Percentiles rank a stretch among this genome's conserved stretches.
Conservation (phyloP, 371 early-diverging fungal genomes). For the Synchytrium microbalum region DNA sequence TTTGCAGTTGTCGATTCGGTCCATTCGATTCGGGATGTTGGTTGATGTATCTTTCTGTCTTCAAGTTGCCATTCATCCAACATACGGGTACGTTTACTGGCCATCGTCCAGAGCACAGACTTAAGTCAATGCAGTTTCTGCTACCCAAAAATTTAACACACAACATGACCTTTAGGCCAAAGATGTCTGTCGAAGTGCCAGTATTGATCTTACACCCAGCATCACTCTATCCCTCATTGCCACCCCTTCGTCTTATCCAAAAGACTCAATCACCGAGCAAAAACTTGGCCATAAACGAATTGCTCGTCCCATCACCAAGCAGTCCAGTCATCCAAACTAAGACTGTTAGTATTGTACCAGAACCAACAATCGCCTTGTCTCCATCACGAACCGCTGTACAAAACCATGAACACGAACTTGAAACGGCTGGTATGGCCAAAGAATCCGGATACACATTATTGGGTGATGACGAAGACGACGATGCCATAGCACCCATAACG, state of each 20-base stretch:
- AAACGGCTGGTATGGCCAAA: neutral
- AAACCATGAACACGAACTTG: neutral
- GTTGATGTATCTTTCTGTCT: slow-evolving; percentile 37
- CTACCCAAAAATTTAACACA: neutral
- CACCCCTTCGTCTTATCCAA: neutral
- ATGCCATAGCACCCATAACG: neutral
- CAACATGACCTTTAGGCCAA: slow-evolving; percentile 2
- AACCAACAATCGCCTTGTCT: neutral
- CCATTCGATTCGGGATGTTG: slow-evolving; percentile 23
- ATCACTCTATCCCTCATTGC: slow-evolving; percentile 12
- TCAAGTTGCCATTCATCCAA: slow-evolving; percentile 21
- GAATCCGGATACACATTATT: neutral
- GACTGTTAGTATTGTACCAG: neutral
- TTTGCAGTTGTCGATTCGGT: slow-evolving; percentile 21
- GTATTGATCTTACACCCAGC: slow-evolving; percentile 36
- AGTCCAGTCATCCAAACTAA: too few species aligned
- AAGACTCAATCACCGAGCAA: neutral
- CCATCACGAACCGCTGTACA: neutral
- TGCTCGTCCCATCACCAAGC: neutral
- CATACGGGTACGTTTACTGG: slow-evolving; percentile 15
- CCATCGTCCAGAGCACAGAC: too few species aligned
- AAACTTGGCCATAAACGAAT: neutral
- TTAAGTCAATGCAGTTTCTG: neutral
- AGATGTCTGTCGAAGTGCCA: slow-evolving; percentile 27
- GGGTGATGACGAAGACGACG: neutral